Evolutionary conservation across 1,284 basidiomycete genomes (phyloP), one percentile per base, ranked within the genome.

Genomic region (Papiliotrema nemorosa): DNA sequence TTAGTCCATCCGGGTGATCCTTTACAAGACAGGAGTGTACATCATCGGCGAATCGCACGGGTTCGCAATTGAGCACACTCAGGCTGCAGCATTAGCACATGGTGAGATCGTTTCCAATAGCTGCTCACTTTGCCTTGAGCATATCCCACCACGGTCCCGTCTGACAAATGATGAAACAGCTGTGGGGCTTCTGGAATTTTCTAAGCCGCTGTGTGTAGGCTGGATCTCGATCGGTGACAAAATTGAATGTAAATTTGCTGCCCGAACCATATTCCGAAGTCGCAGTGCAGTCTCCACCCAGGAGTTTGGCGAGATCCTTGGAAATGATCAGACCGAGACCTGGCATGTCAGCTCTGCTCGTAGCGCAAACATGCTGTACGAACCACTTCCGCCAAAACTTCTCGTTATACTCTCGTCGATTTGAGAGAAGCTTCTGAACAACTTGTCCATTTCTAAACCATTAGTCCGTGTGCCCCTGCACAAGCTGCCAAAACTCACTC

Each of bases 311-410:
- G 1, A 76, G 59, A 37, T 66, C 60, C 3, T 62, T 60, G 0
- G 69, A 70, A 49, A 76, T 76, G 51, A 67, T 64, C 16, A 76
- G 54, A 4, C 74, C 73, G 7, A 73, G 58, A n/a, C 62, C 62
- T 47, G 22, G 5, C 24, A 4, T n/a, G 37, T n/a, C 37, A 25
- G 13, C 29, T 22, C 44, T 5, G 22, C 3, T 12, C 20, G 33
- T 10, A n/a, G 18, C 10, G n/a, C 10, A 5, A 5, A 12, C n/a
- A 4, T 21, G 4, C 20, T 37, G 6, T 10, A 25, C 45, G 7
- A 20, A 47, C 46, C 47, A 39, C 57, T 62, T 6, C 69, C 67
- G 10, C 73, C 73, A 48, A 63, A 72, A 21, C 60, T 66, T 5
- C 73, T 45, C 0, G 72, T 69, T 34, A 72, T 72, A 10, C 62